Base-by-base conservation (phyloP, 2,329 filamentous ascomycete genomes). In the Diaporthe batatas region DNA sequence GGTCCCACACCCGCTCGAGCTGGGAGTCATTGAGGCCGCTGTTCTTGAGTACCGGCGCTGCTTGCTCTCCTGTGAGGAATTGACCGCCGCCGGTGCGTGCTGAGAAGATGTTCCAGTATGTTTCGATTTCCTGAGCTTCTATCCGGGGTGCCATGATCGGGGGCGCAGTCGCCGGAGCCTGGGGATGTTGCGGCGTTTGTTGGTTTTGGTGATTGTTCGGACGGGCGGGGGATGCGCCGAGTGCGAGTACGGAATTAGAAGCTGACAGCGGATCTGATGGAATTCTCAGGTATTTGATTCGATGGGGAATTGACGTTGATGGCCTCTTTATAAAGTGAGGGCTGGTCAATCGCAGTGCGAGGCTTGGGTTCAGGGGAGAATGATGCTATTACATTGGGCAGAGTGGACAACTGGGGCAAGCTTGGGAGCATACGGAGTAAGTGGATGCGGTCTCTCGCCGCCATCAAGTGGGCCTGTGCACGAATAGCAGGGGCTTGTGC, bases 1-100 rank as follows among this genome's bases (percentile, higher is more conserved):
- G 88, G 80, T 99, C 96, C 96, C 96, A 99, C 75, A 99, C 94
- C 78, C 92, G 90, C 85, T 98, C 96, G n/a, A 99, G 91, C 85
- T 99, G 96, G 79, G 89, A 88, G 79, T 91, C 89, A 71, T 87
- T 86, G 75, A 91, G 82, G 16, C 89, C 89, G 76, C 88, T 90
- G 83, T 91, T 91, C 82, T 91, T 91, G 69, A 91, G 85, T 54
- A 91, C 87, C 16, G 89, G 89, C 64, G 89, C 89, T 32, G 89
- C 89, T 78, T 89, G 87, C 79, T 91, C 89, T 79, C 89, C 89
- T 10, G 88, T 91, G 36, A 91, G 82, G 77, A 84, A 90, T 80
- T 90, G 86, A 75, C 86, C 87, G 76, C 89, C 89, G 79, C 89
- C 89, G 59, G 89, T 91, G 75, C 89, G 83, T 44, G 88, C 83